phyloP scores from a whole-genome alignment of 2,329 filamentous ascomycete species.

The Diaporthe citrichinensis region DNA sequence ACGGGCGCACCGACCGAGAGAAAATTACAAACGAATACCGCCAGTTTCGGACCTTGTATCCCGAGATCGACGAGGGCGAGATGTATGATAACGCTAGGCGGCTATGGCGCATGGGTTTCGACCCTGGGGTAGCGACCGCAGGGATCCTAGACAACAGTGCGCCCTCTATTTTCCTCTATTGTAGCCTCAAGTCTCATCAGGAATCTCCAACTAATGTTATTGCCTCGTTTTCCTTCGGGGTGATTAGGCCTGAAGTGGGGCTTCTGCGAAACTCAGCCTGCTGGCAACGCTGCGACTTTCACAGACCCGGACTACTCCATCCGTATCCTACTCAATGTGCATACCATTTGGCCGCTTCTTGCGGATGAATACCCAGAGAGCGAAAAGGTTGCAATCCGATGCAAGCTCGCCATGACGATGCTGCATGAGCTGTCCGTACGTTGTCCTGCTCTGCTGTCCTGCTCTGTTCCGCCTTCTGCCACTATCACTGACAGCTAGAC shows the following conservation, averaged over 20 bases:
- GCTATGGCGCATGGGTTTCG: not conserved
- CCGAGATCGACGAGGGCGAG: not conserved
- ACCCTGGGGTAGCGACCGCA: not conserved
- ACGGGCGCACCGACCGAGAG: not conserved
- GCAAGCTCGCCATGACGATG: not conserved
- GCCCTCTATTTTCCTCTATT: not conserved
- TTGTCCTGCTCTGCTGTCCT: too few species aligned
- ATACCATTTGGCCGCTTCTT: not conserved
- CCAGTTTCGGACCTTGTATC: not conserved
- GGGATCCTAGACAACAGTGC: not conserved
- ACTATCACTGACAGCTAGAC: not conserved
- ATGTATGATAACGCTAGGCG: slow-evolving; percentile 7
- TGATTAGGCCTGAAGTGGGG: not conserved
- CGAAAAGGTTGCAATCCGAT: not conserved
- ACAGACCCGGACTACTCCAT: not conserved
- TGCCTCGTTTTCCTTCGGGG: not conserved
- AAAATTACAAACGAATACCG: not conserved
- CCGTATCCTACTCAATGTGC: not conserved
- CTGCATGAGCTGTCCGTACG: slow-evolving; percentile 3
- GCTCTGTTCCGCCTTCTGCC: not conserved
- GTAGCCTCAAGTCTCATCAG: not conserved
- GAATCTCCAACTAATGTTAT: not conserved
- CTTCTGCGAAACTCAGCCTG: not conserved
- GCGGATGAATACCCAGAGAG: not conserved
- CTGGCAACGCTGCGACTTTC: not conserved